Conservation (phyloP, 2,329 filamentous ascomycete species). For the Fusarium lateritium region DNA sequence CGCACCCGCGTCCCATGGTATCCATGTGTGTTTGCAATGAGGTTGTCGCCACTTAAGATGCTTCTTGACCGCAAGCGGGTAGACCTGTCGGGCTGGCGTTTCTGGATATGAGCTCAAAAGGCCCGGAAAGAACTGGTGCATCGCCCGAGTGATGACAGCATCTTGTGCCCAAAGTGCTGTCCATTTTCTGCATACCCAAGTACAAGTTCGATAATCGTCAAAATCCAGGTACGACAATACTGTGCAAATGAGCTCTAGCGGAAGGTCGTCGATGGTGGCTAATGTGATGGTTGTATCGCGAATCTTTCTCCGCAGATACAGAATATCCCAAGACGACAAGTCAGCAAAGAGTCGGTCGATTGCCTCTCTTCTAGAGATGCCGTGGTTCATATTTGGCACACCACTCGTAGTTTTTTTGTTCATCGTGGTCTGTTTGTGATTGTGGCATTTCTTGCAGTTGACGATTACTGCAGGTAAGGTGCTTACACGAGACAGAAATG, state of each 20-base stretch:
- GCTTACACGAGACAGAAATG: not conserved
- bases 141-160: slow-evolving; percentile 39
- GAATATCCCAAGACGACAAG: slow-evolving; percentile 49
- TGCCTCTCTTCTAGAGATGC: slow-evolving; percentile 12
- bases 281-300: slow-evolving; percentile 33
- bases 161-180: slow-evolving; percentile 43
- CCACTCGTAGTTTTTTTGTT: not conserved
- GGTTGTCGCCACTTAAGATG: slow-evolving; percentile 35
- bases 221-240: slow-evolving; percentile 44
- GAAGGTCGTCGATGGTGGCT: slow-evolving; percentile 47
- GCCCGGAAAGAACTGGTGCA: slow-evolving; percentile 49
- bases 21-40: slow-evolving; percentile 5
- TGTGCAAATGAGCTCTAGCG: slow-evolving; percentile 48
- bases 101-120: slow-evolving; percentile 40
- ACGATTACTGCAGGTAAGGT: not conserved
- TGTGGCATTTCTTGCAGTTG: slow-evolving; percentile 1
- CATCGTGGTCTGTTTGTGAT: not conserved
- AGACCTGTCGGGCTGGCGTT: slow-evolving; percentile 18
- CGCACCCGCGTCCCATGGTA: slow-evolving; percentile 34
- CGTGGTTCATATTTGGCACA: not conserved
- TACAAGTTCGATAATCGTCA: slow-evolving; percentile 48
- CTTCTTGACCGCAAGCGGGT: slow-evolving; percentile 18
- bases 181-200: slow-evolving; percentile 49
- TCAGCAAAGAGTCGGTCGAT: slow-evolving; percentile 46
- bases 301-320: slow-evolving; percentile 46